Percentiles rank a stretch among this genome's conserved stretches.
These are phyloP conservation scores for Botrytis sinoallii DNA, from an alignment of 2,329 filamentous ascomycete species.

Conservation along the genomic window DNA sequence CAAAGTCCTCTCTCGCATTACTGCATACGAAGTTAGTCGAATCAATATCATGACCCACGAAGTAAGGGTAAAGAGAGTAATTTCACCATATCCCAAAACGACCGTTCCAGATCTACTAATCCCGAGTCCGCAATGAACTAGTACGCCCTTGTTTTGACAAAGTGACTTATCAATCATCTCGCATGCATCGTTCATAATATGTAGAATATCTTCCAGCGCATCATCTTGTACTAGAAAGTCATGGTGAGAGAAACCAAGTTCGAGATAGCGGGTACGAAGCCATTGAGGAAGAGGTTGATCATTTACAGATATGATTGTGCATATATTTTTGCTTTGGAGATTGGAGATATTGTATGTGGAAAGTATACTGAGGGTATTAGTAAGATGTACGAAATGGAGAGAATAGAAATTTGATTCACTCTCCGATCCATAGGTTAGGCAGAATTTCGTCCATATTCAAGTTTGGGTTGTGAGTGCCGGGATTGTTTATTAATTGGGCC, in stretches of 20 bases:
- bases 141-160: background rate
- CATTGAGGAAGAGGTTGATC: slow-evolving; percentile 4
- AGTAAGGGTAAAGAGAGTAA: background rate
- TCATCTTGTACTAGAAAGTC: slow-evolving; percentile 2
- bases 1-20: background rate
- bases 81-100: background rate
- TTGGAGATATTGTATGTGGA: background rate
- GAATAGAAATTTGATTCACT: background rate
- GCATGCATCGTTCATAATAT: background rate
- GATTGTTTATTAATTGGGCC: background rate
- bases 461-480: background rate
- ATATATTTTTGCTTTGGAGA: background rate
- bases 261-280: background rate
- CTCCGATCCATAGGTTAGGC: background rate
- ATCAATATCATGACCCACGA: background rate
- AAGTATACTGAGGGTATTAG: background rate
- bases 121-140: slow-evolving; percentile 5
- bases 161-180: background rate
- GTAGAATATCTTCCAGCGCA: background rate
- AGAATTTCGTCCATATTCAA: background rate
- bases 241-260: background rate
- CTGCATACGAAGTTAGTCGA: background rate
- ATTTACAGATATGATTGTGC: background rate
- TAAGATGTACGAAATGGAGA: background rate
- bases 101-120: background rate